Evolutionary conservation across 306 rosid genomes (phyloP).

Genomic region (Acacia acuminata): DNA sequence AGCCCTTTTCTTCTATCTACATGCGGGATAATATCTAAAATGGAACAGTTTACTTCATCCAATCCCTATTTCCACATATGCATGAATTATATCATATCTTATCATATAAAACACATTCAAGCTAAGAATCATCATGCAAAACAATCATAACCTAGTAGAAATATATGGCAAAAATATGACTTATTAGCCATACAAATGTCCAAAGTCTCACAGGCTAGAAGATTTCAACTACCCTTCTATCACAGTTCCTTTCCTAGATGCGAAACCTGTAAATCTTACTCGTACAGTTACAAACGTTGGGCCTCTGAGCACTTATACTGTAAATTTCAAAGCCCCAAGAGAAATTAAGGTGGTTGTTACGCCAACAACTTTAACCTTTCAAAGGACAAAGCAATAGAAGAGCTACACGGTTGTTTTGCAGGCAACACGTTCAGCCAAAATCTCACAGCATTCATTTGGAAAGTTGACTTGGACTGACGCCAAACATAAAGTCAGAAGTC

Average conservation of each 20-base stretch:
- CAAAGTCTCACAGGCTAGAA: neutral
- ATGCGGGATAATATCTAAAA: too few relatives aligned
- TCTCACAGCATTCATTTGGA: neutral
- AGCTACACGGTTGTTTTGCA: constrained; percentile 20
- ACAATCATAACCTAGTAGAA: too few relatives aligned
- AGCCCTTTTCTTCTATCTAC: too few relatives aligned
- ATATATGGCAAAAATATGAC: too few relatives aligned
- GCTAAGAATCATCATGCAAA: too few relatives aligned
- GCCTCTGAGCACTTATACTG: constrained; percentile 19
- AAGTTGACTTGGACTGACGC: constrained; percentile 26
- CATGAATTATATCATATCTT: too few relatives aligned
- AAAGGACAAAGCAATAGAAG: constrained; percentile 15
- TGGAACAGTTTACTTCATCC: too few relatives aligned
- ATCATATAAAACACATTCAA: too few relatives aligned
- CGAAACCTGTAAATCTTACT: neutral
- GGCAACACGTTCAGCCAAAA: neutral
- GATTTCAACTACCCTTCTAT: constrained; percentile 42
- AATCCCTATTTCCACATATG: too few relatives aligned
- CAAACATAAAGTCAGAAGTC: constrained; percentile 27
- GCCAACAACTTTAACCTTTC: constrained; percentile 8
- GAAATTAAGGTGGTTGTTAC: too few relatives aligned
- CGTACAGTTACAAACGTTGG: constrained; percentile 34
- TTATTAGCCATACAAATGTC: constrained; percentile 25
- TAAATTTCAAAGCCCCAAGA: neutral
- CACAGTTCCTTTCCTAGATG: constrained; percentile 26